A percentile compares a stretch with the other conserved stretches of the same genome.
These are phyloP conservation scores for Paracamarosporium sp. DNA, from an alignment of 2,329 filamentous ascomycete genomes.

Conservation along the genomic window DNA sequence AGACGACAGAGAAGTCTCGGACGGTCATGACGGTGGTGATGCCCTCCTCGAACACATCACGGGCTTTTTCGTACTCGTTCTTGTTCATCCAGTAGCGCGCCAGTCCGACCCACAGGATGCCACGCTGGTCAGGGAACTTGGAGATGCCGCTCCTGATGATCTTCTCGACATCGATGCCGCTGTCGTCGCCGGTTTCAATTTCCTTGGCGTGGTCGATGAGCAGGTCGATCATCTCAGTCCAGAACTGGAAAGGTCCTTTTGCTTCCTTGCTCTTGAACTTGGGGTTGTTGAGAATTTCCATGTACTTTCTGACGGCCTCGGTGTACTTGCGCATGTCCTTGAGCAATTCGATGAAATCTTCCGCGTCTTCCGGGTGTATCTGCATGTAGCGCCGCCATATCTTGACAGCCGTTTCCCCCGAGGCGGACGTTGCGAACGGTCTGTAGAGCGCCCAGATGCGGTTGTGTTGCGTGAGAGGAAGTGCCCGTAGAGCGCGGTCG, in stretches of 20 bases:
- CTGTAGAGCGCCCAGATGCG: constrained; percentile 93
- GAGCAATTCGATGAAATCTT: constrained; percentile 93
- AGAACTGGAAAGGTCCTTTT: constrained; percentile 94
- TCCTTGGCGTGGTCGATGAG: constrained; percentile 89
- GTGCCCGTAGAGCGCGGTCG: constrained; percentile 86
- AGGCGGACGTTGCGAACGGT: constrained; percentile 88
- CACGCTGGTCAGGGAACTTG: constrained; percentile 90
- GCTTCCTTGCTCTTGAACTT: constrained; percentile 91
- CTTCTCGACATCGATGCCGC: constrained; percentile 86
- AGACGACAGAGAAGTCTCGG: constrained; percentile 93
- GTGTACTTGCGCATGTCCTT: constrained; percentile 83
- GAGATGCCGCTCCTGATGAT: constrained; percentile 93
- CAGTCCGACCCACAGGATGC: constrained; percentile 92
- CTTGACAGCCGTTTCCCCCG: constrained; percentile 87
- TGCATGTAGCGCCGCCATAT: constrained; percentile 98
- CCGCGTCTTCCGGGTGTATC: constrained; percentile 91
- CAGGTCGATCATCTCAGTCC: constrained; percentile 96
- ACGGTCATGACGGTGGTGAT: constrained; percentile 99
- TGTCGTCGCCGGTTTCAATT: constrained; percentile 79
- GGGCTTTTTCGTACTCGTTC: constrained; percentile 88
- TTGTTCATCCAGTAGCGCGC: constrained; percentile 96
- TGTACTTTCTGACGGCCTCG: constrained; percentile 89
- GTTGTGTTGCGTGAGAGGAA: constrained; percentile 94
- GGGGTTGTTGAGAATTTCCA: constrained; percentile 88
- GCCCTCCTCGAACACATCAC: constrained; percentile 94